Base-by-base conservation (phyloP, 345 rosid species). In the Abelmoschus esculentus region DNA sequence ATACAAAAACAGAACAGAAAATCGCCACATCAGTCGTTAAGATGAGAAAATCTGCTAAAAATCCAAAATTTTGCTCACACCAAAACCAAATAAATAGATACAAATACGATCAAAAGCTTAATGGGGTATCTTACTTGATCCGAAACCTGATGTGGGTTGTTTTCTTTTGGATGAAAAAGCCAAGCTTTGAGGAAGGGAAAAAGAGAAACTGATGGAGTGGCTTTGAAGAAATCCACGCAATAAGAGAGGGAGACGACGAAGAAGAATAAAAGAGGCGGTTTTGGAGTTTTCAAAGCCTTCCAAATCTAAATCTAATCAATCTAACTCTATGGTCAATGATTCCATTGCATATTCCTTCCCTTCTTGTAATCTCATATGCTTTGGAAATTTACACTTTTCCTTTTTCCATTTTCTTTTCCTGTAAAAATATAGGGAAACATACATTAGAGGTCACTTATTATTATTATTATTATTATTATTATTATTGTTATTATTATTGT, bases 301-400 rank as follows among this genome's bases (percentile, higher is more conserved):
- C 56, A 75, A 78, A 76, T 80, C 83, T 78, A 42, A 9, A 19
- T 54, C 54, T n/a, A 60, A 22, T 22, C 74, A 78, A 76, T 80
- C 83, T 78, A 42, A 42, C 9, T 54, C 54, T n/a, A 57, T 77
- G 96, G 91, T 91, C 97, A 90, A 84, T 73, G 87, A 77, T 71
- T 76, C 90, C 88, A 77, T 79, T 61, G 77, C 80, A 42, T 74
- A 32, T 32, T 32, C 80, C 83, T 82, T 72, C 81, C 83, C 81
- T 70, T 76, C 81, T 38, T 38, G 7, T 79, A 78, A 73, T 81
- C 73, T 74, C 80, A 77, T 73, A 57, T 61, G 83, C 88, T 65
- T 31, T 60, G 78, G 73, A 77, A 66, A 73, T 76, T 74, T 85
- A 76, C 83, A 70, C 53, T 73, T 77, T 77, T 70, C 70, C 8